These are phyloP conservation scores for Paramyrothecium roridum DNA, from an alignment of 2,329 filamentous ascomycete genomes.

Conservation along the genomic window DNA sequence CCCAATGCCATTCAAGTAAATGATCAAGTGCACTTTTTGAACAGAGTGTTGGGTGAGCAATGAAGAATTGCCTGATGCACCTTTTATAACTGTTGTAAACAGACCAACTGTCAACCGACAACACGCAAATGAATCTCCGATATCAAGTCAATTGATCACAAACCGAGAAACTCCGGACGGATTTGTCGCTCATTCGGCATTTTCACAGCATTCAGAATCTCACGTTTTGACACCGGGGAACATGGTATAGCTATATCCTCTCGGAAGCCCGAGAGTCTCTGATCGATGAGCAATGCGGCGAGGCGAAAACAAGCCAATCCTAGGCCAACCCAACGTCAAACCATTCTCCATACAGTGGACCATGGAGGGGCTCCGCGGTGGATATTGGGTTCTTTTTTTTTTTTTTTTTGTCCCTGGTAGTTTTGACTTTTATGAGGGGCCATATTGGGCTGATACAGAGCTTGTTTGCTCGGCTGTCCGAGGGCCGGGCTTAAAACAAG, in stretches of 20 bases:
- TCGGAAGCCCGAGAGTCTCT: neutral
- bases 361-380: neutral
- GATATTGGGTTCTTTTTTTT: too few species aligned
- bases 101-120: too few species aligned
- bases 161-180: neutral
- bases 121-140: too few species aligned
- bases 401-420: neutral
- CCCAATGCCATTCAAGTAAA: too few species aligned
- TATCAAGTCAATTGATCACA: too few species aligned
- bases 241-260: neutral
- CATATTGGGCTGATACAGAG: too few species aligned
- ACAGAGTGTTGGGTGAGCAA: too few species aligned
- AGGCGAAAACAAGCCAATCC: neutral
- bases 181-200: neutral
- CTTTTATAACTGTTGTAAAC: too few species aligned
- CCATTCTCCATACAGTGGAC: neutral
- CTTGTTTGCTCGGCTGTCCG: too few species aligned
- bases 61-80: too few species aligned
- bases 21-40: too few species aligned
- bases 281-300: neutral
- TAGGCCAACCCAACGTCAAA: neutral
- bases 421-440: conserved; percentile 8
- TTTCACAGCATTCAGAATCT: neutral
- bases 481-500: too few species aligned
- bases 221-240: neutral